Percentiles rank a stretch among this genome's conserved stretches.
Evolutionary conservation across 352 stramenopile species (phyloP).

Genomic region (Pythium brachiatum): DNA sequence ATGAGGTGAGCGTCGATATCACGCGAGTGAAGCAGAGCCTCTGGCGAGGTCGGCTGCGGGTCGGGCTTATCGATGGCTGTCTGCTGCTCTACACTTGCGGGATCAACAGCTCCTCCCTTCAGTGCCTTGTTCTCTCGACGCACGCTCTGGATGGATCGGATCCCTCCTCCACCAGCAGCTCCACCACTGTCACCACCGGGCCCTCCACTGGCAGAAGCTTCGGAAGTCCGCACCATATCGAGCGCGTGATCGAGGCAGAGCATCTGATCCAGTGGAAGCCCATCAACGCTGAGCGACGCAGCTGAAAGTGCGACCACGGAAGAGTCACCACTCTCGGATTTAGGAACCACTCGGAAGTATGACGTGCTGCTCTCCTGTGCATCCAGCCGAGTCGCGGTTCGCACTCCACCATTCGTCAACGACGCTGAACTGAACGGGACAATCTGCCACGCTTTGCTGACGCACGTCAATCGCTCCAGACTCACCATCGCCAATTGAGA

Average conservation of each 20-base stretch:
- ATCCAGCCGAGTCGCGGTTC: slow-evolving; percentile 27
- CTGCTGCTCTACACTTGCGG: background rate
- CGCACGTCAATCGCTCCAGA: slow-evolving; percentile 52
- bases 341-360: slow-evolving; percentile 69
- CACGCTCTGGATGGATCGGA: slow-evolving; percentile 86
- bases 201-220: slow-evolving; percentile 16
- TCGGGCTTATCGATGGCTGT: slow-evolving; percentile 12
- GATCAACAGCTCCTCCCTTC: slow-evolving; percentile 25
- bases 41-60: slow-evolving; percentile 56
- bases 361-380: slow-evolving; percentile 73
- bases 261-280: slow-evolving; percentile 64
- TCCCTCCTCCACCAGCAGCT: slow-evolving; percentile 35
- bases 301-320: background rate
- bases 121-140: slow-evolving; percentile 81
- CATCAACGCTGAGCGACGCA: background rate
- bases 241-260: slow-evolving; percentile 72
- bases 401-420: background rate
- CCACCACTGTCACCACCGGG: slow-evolving; percentile 23
- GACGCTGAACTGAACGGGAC: slow-evolving; percentile 35
- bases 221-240: slow-evolving; percentile 35
- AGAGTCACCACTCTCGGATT: background rate
- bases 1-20: slow-evolving; percentile 67
- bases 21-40: slow-evolving; percentile 46
- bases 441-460: slow-evolving; percentile 65
- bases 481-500: slow-evolving; percentile 29